A percentile compares a stretch with the other conserved stretches of the same genome.
Conservation (phyloP, 805 yeast species). For the Tetrapisispora fleetii region DNA sequence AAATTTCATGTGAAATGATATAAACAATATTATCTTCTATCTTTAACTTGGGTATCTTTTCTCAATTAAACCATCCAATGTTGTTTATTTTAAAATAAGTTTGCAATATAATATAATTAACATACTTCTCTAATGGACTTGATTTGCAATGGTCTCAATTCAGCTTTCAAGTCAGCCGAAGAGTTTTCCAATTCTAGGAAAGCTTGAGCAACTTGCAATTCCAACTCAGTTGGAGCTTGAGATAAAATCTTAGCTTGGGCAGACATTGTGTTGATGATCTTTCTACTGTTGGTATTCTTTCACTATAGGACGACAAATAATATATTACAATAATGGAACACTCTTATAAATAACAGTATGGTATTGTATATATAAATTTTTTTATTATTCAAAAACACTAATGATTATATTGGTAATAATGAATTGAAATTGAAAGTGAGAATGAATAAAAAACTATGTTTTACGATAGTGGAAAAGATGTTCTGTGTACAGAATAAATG, state of each 20-base stretch:
- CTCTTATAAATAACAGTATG: not conserved
- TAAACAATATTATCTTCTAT: not conserved
- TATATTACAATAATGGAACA: not conserved
- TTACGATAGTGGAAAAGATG: not conserved
- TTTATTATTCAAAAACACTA: slow-evolving; percentile 1
- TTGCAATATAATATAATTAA: slow-evolving; percentile 5
- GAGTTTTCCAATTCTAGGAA: slow-evolving; percentile 88
- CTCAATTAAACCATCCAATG: not conserved
- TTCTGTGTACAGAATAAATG: not conserved
- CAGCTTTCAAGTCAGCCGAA: slow-evolving; percentile 94
- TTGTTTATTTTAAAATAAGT: not conserved
- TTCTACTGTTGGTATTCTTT: slow-evolving; percentile 1
- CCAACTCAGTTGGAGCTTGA: slow-evolving; percentile 95
- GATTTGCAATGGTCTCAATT: slow-evolving; percentile 96
- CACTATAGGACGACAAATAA: not conserved
- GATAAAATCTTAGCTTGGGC: slow-evolving; percentile 86
- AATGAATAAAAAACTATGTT: not conserved
- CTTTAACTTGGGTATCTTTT: not conserved
- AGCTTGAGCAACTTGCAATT: slow-evolving; percentile 99
- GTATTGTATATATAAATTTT: not conserved
- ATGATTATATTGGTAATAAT: not conserved
- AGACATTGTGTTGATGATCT: slow-evolving; percentile 55
- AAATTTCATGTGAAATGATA: not conserved
- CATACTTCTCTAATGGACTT: slow-evolving; percentile 88
- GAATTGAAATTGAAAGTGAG: not conserved